Evolutionary conservation across 331 rosid species (phyloP).

Genomic region (Quercus phellos): DNA sequence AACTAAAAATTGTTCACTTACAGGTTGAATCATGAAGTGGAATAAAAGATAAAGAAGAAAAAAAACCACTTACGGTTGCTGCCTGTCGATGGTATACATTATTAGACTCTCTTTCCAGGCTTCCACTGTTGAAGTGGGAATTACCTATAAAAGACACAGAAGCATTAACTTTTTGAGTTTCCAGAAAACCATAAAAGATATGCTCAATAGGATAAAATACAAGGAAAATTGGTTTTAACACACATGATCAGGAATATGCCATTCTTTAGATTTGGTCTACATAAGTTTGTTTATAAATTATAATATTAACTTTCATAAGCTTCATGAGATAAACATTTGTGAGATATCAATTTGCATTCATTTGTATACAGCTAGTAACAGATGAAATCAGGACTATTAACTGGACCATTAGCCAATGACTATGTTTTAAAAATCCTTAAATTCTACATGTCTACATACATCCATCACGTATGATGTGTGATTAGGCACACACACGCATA

Average conservation of each 20-base stretch:
- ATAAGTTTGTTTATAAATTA: too few relatives aligned
- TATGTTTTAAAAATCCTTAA: background rate
- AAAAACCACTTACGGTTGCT: constrained; percentile 38
- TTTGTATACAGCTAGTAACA: background rate
- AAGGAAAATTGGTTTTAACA: background rate
- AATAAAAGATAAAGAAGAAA: background rate
- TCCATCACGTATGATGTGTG: background rate
- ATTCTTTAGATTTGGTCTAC: background rate
- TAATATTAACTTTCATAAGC: background rate
- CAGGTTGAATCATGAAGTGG: background rate
- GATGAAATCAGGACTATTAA: background rate
- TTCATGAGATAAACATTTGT: background rate
- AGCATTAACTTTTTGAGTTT: constrained; percentile 1
- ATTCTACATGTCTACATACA: background rate
- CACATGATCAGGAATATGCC: background rate
- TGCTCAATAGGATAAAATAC: background rate
- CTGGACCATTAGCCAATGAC: background rate
- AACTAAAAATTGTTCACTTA: background rate
- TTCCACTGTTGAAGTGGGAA: constrained; percentile 38
- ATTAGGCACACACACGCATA: background rate
- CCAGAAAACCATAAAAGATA: background rate
- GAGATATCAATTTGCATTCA: background rate
- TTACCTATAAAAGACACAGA: constrained; percentile 34
- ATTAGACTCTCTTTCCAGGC: constrained; percentile 42
- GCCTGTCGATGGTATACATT: constrained; percentile 26